Evolutionary conservation across 2,329 filamentous ascomycete species (phyloP).

Genomic region (Tolypocladium ovalisporum): DNA sequence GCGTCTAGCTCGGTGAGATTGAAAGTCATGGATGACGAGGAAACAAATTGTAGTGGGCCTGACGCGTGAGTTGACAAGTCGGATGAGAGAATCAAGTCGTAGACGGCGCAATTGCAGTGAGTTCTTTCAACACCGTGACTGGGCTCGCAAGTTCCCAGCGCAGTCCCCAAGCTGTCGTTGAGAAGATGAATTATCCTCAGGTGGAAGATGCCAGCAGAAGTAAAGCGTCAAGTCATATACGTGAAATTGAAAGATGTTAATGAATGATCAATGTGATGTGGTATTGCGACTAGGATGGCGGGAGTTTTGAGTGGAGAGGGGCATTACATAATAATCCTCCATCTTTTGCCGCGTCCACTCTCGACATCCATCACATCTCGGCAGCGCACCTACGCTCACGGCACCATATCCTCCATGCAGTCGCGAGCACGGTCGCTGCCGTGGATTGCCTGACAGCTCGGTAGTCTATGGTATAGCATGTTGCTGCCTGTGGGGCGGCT

Average conservation of each 20-base stretch:
- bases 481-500: slow-evolving; percentile 2
- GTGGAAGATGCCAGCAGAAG: not conserved
- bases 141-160: not conserved
- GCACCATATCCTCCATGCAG: not conserved
- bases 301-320: not conserved
- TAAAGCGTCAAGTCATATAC: not conserved
- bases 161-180: not conserved
- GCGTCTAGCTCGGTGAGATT: slow-evolving; percentile 50
- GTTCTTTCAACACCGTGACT: not conserved
- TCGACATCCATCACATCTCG: not conserved
- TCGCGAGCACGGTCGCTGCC: not conserved
- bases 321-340: slow-evolving; percentile 1
- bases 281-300: not conserved
- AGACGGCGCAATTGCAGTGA: not conserved
- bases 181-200: not conserved
- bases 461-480: not conserved
- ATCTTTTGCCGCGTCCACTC: not conserved
- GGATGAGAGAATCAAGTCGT: not conserved
- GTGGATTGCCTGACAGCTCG: not conserved
- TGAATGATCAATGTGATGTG: not conserved
- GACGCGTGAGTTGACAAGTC: not conserved
- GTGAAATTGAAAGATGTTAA: not conserved
- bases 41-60: not conserved
- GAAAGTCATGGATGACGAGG: slow-evolving; percentile 11
- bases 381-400: not conserved